These are phyloP conservation scores for Plasmodium blacklocki DNA, from an alignment of 169 alveolate genomes.

Conservation along the genomic window DNA sequence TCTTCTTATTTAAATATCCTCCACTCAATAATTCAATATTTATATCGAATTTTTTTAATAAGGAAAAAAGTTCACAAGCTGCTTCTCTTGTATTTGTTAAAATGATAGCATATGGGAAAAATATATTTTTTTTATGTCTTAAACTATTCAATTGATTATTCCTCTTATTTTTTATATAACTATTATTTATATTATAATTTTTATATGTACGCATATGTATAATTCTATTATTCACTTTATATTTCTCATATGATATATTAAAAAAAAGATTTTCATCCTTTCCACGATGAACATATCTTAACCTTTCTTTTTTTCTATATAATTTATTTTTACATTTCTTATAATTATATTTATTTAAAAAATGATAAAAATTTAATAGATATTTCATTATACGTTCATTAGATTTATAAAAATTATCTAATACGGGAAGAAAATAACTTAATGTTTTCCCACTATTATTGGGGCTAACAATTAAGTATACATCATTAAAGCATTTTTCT, in stretches of 20 bases:
- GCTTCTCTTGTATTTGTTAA: conserved; percentile 77
- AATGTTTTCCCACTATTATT: conserved; percentile 72
- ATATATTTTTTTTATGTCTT: conserved; percentile 63
- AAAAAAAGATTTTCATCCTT: conserved; percentile 67
- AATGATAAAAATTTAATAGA: conserved; percentile 58
- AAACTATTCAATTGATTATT: conserved; percentile 67
- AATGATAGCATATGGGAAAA: conserved; percentile 70
- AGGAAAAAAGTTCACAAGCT: conserved; percentile 68
- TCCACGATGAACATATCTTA: conserved; percentile 13
- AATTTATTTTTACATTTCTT: conserved; percentile 69
- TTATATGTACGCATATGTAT: conserved; percentile 37
- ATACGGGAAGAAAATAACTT: conserved; percentile 72
- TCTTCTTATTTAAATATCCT: conserved; percentile 62
- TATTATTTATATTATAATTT: conserved; percentile 43
- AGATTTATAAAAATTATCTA: conserved; percentile 49
- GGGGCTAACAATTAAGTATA: conserved; percentile 64
- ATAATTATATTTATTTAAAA: conserved; percentile 73
- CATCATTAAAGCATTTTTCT: conserved; percentile 68
- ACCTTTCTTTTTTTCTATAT: conserved; percentile 65
- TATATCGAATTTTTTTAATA: conserved; percentile 68
- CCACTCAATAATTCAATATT: conserved; percentile 67
- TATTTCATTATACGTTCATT: conserved; percentile 55
- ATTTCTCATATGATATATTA: conserved; percentile 66
- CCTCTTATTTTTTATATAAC: conserved; percentile 55
- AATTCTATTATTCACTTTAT: conserved; percentile 51